These are phyloP conservation scores for Linnemannia schmuckeri DNA, from an alignment of 192 early-diverging fungal species.

Conservation along the genomic window DNA sequence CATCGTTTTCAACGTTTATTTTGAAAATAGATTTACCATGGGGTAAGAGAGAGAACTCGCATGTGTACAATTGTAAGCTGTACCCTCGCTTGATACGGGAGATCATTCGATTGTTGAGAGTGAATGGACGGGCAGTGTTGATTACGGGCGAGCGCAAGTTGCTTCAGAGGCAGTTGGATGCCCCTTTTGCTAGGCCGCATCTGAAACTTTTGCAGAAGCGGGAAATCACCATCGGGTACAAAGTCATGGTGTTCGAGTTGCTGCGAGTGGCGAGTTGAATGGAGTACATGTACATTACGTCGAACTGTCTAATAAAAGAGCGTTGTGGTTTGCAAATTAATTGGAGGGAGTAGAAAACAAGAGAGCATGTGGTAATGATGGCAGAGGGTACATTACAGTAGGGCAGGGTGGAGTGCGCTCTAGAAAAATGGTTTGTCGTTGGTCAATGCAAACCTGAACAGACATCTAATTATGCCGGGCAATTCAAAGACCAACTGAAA, in stretches of 20 bases:
- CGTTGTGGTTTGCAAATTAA: not conserved
- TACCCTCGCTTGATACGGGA: conserved; percentile 60
- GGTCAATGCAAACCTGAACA: no score
- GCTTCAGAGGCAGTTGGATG: conserved; percentile 51
- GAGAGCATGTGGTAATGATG: no score
- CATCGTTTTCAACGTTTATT: not conserved
- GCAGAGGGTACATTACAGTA: no score
- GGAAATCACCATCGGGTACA: conserved; percentile 51
- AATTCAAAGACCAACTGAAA: no score
- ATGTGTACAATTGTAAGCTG: conserved; percentile 52
- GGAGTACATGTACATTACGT: no score
- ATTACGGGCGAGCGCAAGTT: conserved; percentile 63
- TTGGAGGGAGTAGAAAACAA: no score
- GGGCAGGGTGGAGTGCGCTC: no score
- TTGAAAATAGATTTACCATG: conserved; percentile 32
- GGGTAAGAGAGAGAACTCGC: conserved; percentile 49
- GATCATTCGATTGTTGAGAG: conserved; percentile 44
- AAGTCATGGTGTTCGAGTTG: conserved; percentile 48
- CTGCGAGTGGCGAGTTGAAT: not conserved
- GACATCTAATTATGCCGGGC: no score
- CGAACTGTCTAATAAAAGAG: not conserved
- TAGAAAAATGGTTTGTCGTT: no score
- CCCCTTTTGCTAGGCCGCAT: conserved; percentile 19
- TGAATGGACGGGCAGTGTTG: conserved; percentile 53
- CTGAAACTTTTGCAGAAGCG: conserved; percentile 21